A percentile compares a stretch with the other conserved stretches of the same genome.
phyloP scores from a whole-genome alignment of 257 asterid genomes.

The Solanum lycopersicoides region DNA sequence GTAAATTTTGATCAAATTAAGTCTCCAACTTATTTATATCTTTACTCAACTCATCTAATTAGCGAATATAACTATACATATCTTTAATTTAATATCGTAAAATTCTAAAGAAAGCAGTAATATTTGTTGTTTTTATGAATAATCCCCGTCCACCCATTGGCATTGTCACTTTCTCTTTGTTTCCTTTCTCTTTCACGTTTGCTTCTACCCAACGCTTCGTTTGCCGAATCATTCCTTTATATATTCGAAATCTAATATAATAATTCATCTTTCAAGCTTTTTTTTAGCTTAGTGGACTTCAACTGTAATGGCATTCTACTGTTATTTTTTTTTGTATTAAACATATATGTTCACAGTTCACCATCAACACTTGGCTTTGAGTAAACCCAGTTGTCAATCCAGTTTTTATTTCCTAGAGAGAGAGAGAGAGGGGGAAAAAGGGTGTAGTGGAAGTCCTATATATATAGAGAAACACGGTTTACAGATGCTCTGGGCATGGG shows the following conservation, averaged over 20 bases:
- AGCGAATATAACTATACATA: accelerated
- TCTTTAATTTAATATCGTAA: not conserved
- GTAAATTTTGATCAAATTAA: not conserved
- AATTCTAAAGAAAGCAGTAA: not conserved
- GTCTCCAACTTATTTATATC: no score
- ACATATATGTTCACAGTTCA: not conserved
- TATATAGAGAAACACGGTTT: constrained; percentile 6
- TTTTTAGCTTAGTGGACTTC: not conserved
- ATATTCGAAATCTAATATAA: not conserved
- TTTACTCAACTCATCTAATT: no score
- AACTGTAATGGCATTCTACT: not conserved
- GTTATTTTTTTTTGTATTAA: not conserved
- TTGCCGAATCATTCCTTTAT: constrained; percentile 15
- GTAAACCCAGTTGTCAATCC: constrained; percentile 23
- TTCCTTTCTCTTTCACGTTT: constrained; percentile 39
- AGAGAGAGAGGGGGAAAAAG: not conserved
- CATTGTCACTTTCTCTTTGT: not conserved
- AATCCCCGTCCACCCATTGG: not conserved
- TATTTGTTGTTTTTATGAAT: not conserved
- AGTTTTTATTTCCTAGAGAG: not conserved
- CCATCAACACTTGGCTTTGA: constrained; percentile 20
- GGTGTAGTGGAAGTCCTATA: not conserved
- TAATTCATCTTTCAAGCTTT: not conserved
- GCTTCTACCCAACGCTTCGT: constrained; percentile 63
- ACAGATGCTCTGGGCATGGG: constrained; percentile 88